Base-by-base conservation (phyloP, 1,139 yeast genomes). In the Lodderomyces orthopsilosis region DNA sequence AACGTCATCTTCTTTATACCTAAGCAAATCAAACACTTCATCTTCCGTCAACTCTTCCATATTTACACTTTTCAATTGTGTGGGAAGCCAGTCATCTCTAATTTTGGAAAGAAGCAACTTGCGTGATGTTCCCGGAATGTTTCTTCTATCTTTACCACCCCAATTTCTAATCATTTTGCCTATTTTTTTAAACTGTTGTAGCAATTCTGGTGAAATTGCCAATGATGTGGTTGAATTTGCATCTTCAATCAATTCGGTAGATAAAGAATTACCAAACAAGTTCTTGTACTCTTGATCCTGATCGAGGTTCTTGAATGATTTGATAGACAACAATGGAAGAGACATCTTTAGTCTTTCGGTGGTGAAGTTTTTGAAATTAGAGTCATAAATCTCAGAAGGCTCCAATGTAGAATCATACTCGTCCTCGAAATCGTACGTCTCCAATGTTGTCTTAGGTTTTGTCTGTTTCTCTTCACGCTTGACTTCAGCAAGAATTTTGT, bases 21-120 rank as follows among this genome's bases (percentile, higher is more conserved):
- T 65, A 35, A 65, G 59, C 37, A 65, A 67, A 26, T 63, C 66
- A 48, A 68, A 72, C 6, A 71, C 55, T 1, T 57, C 47, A 12
- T 80, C 80, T 0, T 52, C 51, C 0, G 58, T 57, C 14, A 83
- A 51, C 52, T 81, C 82, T 27, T 78, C 82, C 89, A 87, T 81
- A 2, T 63, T 59, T 38, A 87, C 59, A 6, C 86, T 85, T 47
- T 83, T 83, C 45, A 75, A 74, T 15, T 77, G 66, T 0, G 89
- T 79, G 1, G 95, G 95, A 14, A 87, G 62, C 86, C 93, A 88
- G 57, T 86, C 94, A 50, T 86, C 91, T 58, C 85, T 77, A 35
- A 89, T 80, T 54, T 83, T 81, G 0, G 95, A 83, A 46, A 89
- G 69, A 9, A 79, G 69, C 41, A 87, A 63, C 52, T 84, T 84